Evolutionary conservation across 768 basidiomycete genomes (phyloP).

Genomic region (Roridomyces roridus): DNA sequence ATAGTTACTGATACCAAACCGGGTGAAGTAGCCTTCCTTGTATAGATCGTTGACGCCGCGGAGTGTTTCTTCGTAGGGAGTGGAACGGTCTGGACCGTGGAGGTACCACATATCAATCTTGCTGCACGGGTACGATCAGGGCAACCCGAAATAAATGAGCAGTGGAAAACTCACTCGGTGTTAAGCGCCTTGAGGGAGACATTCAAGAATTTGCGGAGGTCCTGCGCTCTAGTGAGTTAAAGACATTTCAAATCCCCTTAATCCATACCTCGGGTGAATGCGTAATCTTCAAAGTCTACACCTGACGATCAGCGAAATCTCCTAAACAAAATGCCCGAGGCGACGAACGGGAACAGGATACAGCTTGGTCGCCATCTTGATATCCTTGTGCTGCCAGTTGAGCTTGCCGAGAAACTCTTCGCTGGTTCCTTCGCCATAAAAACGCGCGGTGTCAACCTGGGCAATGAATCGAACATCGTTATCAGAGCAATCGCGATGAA

Average conservation of each 20-base stretch:
- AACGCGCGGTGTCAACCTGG: constrained; percentile 57
- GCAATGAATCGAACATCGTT: too few species aligned
- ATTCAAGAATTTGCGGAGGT: constrained; percentile 48
- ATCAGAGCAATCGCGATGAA: too few species aligned
- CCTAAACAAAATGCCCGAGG: too few species aligned
- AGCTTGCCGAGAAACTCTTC: constrained; percentile 61
- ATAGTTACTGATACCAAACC: constrained; percentile 68
- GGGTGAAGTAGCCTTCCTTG: constrained; percentile 62
- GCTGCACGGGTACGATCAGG: too few species aligned
- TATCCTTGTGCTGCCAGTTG: constrained; percentile 53
- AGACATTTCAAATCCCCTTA: too few species aligned
- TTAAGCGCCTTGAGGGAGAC: constrained; percentile 52
- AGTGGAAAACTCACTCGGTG: too few species aligned
- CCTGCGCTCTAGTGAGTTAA: too few species aligned
- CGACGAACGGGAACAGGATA: constrained; percentile 42
- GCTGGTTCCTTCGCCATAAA: too few species aligned
- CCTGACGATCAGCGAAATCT: too few species aligned
- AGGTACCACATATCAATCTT: constrained; percentile 60
- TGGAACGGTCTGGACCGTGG: constrained; percentile 65
- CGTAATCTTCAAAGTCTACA: neutral
- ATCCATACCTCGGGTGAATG: constrained; percentile 30
- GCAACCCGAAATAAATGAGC: constrained; percentile 47
- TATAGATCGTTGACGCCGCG: constrained; percentile 60
- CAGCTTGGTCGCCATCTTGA: constrained; percentile 63
- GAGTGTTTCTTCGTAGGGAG: constrained; percentile 62